Conservation (phyloP, 306 rosid genomes). For the Medicago truncatula region MtrunA17r5.0-ANR NC_053043.1:43059501-43060000, state of each 20-base stretch:
- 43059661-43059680: slow-evolving; percentile 98
- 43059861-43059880: background rate
- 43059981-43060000: slow-evolving; percentile 45
- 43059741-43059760: background rate
- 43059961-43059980: slow-evolving; percentile 34
- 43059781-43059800: background rate
- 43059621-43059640: slow-evolving; percentile 97
- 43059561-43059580: background rate
- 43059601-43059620: slow-evolving; percentile 80
- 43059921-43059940: slow-evolving; percentile 31
- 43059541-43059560: slow-evolving; percentile 4
- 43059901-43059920: slow-evolving; percentile 5
- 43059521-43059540: slow-evolving; percentile 29
- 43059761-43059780: background rate
- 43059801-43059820: background rate
- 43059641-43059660: slow-evolving; percentile 96
- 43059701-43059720: slow-evolving; percentile 58
- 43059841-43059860: background rate
- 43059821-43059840: slow-evolving; percentile 16
- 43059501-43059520: slow-evolving; percentile 27
- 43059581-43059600: slow-evolving; percentile 76
- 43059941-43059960: slow-evolving; percentile 44
- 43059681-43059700: slow-evolving; percentile 89
- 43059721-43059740: slow-evolving; percentile 64
- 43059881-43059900: slow-evolving; percentile 27